phyloP scores from a whole-genome alignment of 2,329 filamentous ascomycete species.

The Metarhizium guizhouense region DNA sequence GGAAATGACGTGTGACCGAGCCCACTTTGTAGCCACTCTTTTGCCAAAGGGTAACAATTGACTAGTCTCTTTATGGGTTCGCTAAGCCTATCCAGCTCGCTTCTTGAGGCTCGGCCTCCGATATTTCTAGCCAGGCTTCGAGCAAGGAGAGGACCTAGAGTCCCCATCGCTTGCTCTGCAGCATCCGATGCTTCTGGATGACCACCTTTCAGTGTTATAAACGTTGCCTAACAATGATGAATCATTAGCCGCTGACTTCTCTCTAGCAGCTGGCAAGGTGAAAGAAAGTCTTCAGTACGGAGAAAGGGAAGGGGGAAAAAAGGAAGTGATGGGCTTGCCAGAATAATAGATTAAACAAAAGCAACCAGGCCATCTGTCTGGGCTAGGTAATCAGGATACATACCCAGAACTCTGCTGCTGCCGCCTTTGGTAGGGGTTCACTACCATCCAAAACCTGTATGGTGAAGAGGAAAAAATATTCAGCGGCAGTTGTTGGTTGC shows the following conservation, averaged over 20 bases:
- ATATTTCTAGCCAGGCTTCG: constrained; percentile 55
- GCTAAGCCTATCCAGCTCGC: constrained; percentile 61
- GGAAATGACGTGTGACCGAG: constrained; percentile 48
- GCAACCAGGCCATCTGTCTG: neutral
- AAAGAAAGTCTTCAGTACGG: neutral
- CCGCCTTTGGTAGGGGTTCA: constrained; percentile 67
- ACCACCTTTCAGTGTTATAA: constrained; percentile 38
- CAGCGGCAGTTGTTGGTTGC: constrained; percentile 46
- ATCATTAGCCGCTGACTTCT: neutral
- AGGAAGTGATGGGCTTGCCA: neutral
- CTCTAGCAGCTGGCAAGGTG: neutral
- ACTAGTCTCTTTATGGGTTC: constrained; percentile 65
- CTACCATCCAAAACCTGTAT: constrained; percentile 60
- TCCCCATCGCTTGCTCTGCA: constrained; percentile 41
- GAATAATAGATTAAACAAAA: neutral
- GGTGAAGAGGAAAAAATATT: constrained; percentile 63
- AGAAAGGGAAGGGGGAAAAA: neutral
- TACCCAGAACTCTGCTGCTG: constrained; percentile 70
- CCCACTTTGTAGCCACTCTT: constrained; percentile 54
- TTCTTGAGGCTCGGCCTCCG: constrained; percentile 58
- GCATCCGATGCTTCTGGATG: constrained; percentile 32
- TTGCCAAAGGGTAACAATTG: constrained; percentile 43
- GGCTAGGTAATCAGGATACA: constrained; percentile 12
- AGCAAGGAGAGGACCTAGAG: constrained; percentile 53
- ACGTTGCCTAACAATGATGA: constrained; percentile 34